Conservation (phyloP, 169 alveolate species). For the Neospora caninum region DNA sequence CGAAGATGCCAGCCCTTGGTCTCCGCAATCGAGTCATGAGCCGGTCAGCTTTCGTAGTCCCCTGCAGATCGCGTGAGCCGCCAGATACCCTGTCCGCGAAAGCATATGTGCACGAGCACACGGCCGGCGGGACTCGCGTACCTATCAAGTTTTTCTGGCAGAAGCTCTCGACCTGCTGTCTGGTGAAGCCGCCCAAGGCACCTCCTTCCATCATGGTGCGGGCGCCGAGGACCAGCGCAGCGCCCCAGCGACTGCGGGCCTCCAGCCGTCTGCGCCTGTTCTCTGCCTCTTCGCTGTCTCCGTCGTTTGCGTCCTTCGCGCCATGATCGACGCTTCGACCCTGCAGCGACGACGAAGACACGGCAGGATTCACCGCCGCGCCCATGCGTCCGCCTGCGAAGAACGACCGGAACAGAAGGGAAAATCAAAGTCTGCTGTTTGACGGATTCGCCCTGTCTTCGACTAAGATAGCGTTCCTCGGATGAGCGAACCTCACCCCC, state of each 20-base stretch:
- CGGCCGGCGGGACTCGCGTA: not conserved
- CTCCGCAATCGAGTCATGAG: too few relatives aligned
- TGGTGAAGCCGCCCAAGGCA: slow-evolving; percentile 79
- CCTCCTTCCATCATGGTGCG: slow-evolving; percentile 87
- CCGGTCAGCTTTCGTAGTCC: too few relatives aligned
- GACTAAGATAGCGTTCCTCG: too few relatives aligned
- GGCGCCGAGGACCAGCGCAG: slow-evolving; percentile 66
- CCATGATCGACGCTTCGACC: not conserved
- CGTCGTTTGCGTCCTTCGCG: not conserved
- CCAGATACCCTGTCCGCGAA: too few relatives aligned
- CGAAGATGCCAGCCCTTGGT: too few relatives aligned
- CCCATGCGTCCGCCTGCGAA: not conserved
- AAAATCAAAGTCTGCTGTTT: too few relatives aligned
- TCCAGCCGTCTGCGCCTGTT: not conserved
- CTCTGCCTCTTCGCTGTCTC: not conserved
- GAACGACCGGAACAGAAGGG: not conserved
- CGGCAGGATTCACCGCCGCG: not conserved
- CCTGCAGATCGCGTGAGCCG: too few relatives aligned
- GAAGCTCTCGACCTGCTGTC: slow-evolving; percentile 84
- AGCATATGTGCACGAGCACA: too few relatives aligned
- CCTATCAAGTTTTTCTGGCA: slow-evolving; percentile 81
- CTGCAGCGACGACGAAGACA: not conserved
- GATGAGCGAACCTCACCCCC: too few relatives aligned
- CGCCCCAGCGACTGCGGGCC: slow-evolving; percentile 40
- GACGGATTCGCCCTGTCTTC: too few relatives aligned